Percentiles rank a stretch among this genome's conserved stretches.
phyloP scores from a whole-genome alignment of 352 stramenopile genomes.

The Phytophthora uliginosa region DNA sequence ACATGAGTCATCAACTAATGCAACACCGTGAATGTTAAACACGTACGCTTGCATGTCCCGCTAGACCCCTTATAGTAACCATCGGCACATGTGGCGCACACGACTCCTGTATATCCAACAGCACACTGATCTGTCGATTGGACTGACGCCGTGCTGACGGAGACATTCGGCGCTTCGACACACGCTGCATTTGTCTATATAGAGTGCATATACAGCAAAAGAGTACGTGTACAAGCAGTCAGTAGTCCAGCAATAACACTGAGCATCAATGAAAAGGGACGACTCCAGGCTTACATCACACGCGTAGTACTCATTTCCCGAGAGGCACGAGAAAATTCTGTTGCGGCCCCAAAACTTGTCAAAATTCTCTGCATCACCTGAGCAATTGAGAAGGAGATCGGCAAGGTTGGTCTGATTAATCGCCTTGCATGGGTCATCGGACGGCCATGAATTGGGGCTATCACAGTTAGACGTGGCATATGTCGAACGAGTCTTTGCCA shows the following conservation, averaged over 20 bases:
- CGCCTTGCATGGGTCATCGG: conserved; percentile 60
- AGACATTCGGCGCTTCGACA: conserved; percentile 22
- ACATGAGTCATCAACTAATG: not conserved
- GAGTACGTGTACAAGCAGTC: not conserved
- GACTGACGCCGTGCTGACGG: conserved; percentile 23
- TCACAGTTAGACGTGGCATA: conserved; percentile 48
- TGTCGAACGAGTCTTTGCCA: conserved; percentile 53
- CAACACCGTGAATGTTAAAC: not conserved
- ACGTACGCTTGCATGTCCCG: conserved; percentile 61
- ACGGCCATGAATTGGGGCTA: conserved; percentile 48
- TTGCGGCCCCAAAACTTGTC: conserved; percentile 63
- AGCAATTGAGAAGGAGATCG: conserved; percentile 58
- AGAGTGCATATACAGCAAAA: not conserved
- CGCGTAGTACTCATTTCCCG: conserved; percentile 64
- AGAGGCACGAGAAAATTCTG: conserved; percentile 72
- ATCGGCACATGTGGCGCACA: conserved; percentile 54
- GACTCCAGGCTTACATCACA: conserved; percentile 57
- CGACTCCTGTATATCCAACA: conserved; percentile 56
- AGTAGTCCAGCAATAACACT: not conserved
- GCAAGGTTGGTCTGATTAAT: conserved; percentile 41
- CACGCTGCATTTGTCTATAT: conserved; percentile 42
- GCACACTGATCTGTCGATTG: conserved; percentile 48
- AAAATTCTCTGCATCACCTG: conserved; percentile 42
- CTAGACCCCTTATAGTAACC: conserved; percentile 72
- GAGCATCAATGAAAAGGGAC: not conserved